Base-by-base conservation (phyloP, 495 filamentous ascomycete species). In the Hyaloscypha bicolor region DNA sequence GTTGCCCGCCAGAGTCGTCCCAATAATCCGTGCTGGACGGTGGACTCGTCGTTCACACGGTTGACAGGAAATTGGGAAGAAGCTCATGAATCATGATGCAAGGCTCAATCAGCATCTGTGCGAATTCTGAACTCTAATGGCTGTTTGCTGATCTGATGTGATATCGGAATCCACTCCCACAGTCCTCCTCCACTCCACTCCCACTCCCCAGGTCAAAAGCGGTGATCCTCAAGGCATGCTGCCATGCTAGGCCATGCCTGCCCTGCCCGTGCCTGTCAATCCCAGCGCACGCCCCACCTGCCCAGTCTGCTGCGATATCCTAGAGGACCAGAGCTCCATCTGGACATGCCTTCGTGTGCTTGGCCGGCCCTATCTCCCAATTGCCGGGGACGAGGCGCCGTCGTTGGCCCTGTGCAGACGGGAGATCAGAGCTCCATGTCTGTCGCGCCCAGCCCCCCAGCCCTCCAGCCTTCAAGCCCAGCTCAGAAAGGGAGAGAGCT, bases 251-350 rank as follows among this genome's bases (percentile, higher is more conserved):
- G 42, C 8, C 42, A 16, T 4, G 9, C 42, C 42, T 48, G 42
- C 56, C 55, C 56, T 35, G 56, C 14, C 56, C 6, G 56, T 59
- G 56, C 56, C 56, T 59, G 56, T 59, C 56, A 59, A 59, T 59
- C 56, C 4, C 56, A 0, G 30, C n/a, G 56, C 56, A 33, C 31
- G 33, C 30, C 56, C 14, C 56, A 33, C n/a, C 56, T 33, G 30
- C 25, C 25, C 25, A 25, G 25, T 25, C 25, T 25, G 25, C 25
- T 25, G 25, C 25, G 25, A 25, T 25, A 25, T 25, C 25, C n/a
- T n/a, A 25, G 25, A 25, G 25, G 31, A 29, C n/a, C n/a, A 22
- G 25, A 31, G 16, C 6, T 22, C 56, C 33, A 31, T 57, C n/a
- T 59, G 6, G 30, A 33, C 30, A 33, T 59, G 31, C 16, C 8